phyloP scores from a whole-genome alignment of 306 rosid species.

The Malus fusca region DNA sequence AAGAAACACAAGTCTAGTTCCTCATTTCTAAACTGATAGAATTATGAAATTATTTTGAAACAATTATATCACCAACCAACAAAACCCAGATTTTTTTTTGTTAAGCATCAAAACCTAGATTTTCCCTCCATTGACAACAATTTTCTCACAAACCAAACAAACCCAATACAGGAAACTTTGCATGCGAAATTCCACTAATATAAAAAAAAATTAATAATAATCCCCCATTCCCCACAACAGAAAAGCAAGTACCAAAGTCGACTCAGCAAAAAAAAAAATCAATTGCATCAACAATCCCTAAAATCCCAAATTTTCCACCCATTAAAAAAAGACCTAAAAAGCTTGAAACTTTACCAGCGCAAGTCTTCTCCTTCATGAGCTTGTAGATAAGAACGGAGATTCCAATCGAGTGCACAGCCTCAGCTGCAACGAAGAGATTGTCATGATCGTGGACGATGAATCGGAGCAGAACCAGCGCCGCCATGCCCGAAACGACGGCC shows the following conservation, averaged over 20 bases:
- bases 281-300: not conserved
- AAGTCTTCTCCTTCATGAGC: conserved; percentile 85
- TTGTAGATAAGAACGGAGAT: conserved; percentile 79
- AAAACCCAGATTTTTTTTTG: not conserved
- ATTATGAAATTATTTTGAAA: not conserved
- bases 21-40: not conserved
- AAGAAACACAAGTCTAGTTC: not conserved
- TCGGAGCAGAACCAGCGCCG: conserved; percentile 71
- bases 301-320: not conserved
- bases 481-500: conserved; percentile 78
- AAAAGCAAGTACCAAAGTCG: not conserved
- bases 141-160: not conserved
- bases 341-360: conserved; percentile 48
- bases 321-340: not conserved
- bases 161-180: not conserved
- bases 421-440: conserved; percentile 86
- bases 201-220: not conserved
- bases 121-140: not conserved
- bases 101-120: not conserved
- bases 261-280: not conserved
- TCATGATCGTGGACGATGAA: conserved; percentile 83
- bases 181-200: not conserved
- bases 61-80: not conserved
- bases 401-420: conserved; percentile 85
- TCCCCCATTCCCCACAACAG: not conserved